A percentile compares a stretch with the other conserved stretches of the same genome.
Evolutionary conservation across 2,329 filamentous ascomycete genomes (phyloP).

Genomic region (Diplocarpon mali): DNA sequence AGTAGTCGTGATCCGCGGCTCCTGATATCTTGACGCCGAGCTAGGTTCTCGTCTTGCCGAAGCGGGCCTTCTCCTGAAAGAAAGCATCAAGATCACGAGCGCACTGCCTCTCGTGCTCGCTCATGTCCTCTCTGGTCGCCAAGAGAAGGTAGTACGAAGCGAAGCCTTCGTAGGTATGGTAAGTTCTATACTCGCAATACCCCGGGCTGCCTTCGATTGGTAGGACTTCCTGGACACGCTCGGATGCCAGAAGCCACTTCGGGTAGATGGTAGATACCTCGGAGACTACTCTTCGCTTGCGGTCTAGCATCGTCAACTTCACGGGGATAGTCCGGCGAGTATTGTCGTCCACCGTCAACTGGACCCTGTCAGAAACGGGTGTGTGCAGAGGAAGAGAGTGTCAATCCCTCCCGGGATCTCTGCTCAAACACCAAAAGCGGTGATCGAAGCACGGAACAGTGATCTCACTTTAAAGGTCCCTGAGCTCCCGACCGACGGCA

Average conservation of each 20-base stretch:
- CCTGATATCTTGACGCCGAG: not conserved
- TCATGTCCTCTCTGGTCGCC: slow-evolving; percentile 12
- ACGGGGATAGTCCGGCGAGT: slow-evolving; percentile 4
- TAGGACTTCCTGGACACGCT: slow-evolving; percentile 18
- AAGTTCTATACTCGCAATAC: slow-evolving; percentile 18
- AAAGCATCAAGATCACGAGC: slow-evolving; percentile 9
- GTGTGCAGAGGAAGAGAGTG: not conserved
- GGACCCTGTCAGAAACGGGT: not conserved
- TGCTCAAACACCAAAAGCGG: not conserved
- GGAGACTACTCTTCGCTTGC: slow-evolving; percentile 9
- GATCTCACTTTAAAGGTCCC: slow-evolving; percentile 14
- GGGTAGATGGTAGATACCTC: slow-evolving; percentile 11
- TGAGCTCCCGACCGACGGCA: slow-evolving; percentile 11
- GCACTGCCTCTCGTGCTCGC: slow-evolving; percentile 4
- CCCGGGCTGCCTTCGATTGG: slow-evolving; percentile 9
- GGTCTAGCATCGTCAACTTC: slow-evolving; percentile 13
- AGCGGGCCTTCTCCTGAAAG: slow-evolving; percentile 2
- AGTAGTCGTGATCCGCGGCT: no score
- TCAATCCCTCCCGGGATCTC: not conserved
- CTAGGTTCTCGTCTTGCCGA: not conserved
- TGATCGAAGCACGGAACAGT: not conserved
- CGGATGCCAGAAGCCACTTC: slow-evolving; percentile 13
- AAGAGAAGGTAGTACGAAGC: slow-evolving; percentile 18
- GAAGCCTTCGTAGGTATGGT: slow-evolving; percentile 12
- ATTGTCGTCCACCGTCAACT: slow-evolving; percentile 9